phyloP scores from a whole-genome alignment of 352 stramenopile genomes.

The Phytophthora sp. region DNA sequence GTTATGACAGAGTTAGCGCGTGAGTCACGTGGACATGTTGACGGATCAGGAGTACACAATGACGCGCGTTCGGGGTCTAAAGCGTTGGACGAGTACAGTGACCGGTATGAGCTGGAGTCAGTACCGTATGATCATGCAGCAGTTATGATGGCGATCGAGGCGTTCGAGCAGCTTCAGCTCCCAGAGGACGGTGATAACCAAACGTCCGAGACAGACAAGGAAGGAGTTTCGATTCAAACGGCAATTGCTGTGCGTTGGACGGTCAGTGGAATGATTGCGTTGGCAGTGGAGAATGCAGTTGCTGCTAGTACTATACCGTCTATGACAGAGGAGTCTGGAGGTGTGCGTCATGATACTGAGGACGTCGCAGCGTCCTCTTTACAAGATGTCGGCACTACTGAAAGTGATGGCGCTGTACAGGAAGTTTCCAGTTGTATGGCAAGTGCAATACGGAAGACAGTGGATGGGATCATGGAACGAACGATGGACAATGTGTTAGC shows the following conservation, averaged over 20 bases:
- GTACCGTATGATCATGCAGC: slow-evolving; percentile 24
- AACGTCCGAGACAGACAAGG: slow-evolving; percentile 3
- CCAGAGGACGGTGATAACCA: slow-evolving; percentile 18
- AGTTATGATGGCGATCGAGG: slow-evolving; percentile 28
- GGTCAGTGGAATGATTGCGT: slow-evolving; percentile 49
- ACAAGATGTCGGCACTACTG: neutral
- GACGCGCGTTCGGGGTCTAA: too few species aligned
- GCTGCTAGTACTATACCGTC: too few species aligned
- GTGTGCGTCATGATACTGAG: too few species aligned
- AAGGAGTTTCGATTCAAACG: slow-evolving; percentile 45
- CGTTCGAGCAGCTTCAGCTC: slow-evolving; percentile 16
- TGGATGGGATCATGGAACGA: slow-evolving; percentile 40
- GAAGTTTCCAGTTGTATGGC: slow-evolving; percentile 37
- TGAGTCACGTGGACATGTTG: neutral
- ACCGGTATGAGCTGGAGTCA: slow-evolving; percentile 2
- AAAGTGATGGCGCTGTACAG: slow-evolving; percentile 5
- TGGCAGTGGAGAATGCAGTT: slow-evolving; percentile 46
- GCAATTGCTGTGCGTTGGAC: slow-evolving; percentile 52
- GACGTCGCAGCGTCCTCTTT: too few species aligned
- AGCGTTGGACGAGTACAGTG: slow-evolving; percentile 1
- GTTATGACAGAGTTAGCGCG: slow-evolving; percentile 30
- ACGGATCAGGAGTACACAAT: neutral
- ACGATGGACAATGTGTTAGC: slow-evolving; percentile 24
- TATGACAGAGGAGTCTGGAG: too few species aligned
- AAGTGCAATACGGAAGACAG: slow-evolving; percentile 35